phyloP scores from a whole-genome alignment of 768 basidiomycete species.

The Mycena galericulata region DNA sequence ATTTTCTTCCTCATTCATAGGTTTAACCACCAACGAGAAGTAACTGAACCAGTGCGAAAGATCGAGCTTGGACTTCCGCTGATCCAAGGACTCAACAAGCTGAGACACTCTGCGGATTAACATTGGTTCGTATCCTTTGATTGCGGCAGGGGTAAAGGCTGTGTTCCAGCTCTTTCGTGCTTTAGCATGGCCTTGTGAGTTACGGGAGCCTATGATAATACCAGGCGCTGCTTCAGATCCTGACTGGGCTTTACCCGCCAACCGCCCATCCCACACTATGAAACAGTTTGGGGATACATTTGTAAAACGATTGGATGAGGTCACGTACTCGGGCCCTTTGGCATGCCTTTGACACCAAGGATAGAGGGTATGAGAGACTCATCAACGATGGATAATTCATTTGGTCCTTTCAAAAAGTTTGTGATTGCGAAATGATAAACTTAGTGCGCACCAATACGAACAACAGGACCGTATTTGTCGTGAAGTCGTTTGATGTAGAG shows the following conservation, averaged over 20 bases:
- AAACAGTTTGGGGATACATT: background rate
- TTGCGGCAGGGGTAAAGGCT: slow-evolving; percentile 10
- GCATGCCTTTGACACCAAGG: slow-evolving; percentile 53
- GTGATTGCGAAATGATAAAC: background rate
- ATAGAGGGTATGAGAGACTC: slow-evolving; percentile 46
- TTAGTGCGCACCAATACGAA: slow-evolving; percentile 67
- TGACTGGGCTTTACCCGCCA: background rate
- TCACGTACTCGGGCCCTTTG: slow-evolving; percentile 56
- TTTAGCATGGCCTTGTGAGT: slow-evolving; percentile 47
- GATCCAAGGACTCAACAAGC: slow-evolving; percentile 10
- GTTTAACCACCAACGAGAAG: slow-evolving; percentile 7
- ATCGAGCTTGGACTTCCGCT: slow-evolving; percentile 2
- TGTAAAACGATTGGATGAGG: slow-evolving; percentile 23
- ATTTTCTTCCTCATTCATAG: background rate
- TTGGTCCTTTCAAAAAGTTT: slow-evolving; percentile 51
- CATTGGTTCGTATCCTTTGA: slow-evolving; percentile 26
- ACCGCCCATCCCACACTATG: slow-evolving; percentile 48
- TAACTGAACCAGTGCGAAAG: slow-evolving; percentile 25
- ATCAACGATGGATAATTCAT: slow-evolving; percentile 57
- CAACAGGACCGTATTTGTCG: slow-evolving; percentile 62
- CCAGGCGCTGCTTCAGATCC: slow-evolving; percentile 28
- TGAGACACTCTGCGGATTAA: slow-evolving; percentile 20
- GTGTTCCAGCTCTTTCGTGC: slow-evolving; percentile 42
- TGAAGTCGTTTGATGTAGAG: slow-evolving; percentile 59
- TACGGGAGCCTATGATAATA: slow-evolving; percentile 45